A percentile compares a stretch with the other conserved stretches of the same genome.
phyloP scores from a whole-genome alignment of 768 basidiomycete species.

The Tricholoma flavovirens region DNA sequence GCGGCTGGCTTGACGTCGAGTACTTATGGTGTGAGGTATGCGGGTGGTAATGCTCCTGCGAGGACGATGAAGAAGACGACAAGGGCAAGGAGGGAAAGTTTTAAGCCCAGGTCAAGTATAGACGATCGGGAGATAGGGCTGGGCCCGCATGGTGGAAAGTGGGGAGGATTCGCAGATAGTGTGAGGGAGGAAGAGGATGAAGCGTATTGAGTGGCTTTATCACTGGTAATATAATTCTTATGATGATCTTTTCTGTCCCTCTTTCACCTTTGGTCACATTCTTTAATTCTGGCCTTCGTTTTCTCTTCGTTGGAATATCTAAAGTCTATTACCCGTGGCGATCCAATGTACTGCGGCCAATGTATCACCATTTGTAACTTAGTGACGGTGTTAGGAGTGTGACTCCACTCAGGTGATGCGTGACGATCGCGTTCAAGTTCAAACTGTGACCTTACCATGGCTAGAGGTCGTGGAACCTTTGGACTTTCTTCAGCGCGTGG shows the following conservation, averaged over 20 bases:
- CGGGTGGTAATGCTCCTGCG: slow-evolving; percentile 17
- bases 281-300: background rate
- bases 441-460: slow-evolving; percentile 28
- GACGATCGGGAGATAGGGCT: slow-evolving; percentile 36
- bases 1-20: slow-evolving; percentile 15
- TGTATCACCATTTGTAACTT: too few relatives aligned
- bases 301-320: background rate
- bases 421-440: slow-evolving; percentile 1
- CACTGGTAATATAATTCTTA: background rate
- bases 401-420: background rate
- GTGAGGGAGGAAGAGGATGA: slow-evolving; percentile 47
- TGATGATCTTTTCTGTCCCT: background rate
- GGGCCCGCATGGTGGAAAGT: slow-evolving; percentile 20
- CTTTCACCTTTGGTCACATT: background rate
- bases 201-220: slow-evolving; percentile 20
- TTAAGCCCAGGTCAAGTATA: slow-evolving; percentile 73
- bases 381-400: background rate
- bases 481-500: slow-evolving; percentile 50
- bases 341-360: background rate
- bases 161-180: slow-evolving; percentile 26
- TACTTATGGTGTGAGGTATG: slow-evolving; percentile 24
- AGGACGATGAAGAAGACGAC: slow-evolving; percentile 41
- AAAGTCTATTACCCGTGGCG: background rate
- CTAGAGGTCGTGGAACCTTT: slow-evolving; percentile 50
- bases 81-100: slow-evolving; percentile 67